phyloP scores from a whole-genome alignment of 495 filamentous ascomycete genomes.

The Polyplosphaeria fusca region DNA sequence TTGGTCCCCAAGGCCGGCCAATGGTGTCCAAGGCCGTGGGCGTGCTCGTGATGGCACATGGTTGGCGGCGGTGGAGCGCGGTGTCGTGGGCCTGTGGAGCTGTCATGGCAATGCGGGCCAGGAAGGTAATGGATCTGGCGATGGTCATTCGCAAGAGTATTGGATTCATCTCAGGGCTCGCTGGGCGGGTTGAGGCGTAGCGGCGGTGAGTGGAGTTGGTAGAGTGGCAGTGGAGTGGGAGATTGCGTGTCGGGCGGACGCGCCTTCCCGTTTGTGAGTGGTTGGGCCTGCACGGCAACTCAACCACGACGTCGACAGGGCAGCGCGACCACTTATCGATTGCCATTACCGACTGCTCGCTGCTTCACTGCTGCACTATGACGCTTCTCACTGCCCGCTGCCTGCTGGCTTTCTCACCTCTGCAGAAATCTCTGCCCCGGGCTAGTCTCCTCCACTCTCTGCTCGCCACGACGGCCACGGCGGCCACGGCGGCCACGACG shows the following conservation, averaged over 20 bases:
- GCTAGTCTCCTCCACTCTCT: not conserved
- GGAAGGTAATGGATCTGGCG: no score
- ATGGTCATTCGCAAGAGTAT: constrained; percentile 23
- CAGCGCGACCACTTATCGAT: constrained; percentile 4
- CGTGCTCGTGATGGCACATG: no score
- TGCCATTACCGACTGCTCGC: not conserved
- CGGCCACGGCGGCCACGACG: not conserved
- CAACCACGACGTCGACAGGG: not conserved
- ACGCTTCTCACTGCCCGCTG: constrained; percentile 4
- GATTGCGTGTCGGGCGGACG: constrained; percentile 29
- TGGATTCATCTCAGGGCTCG: constrained; percentile 7
- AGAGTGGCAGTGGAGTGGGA: constrained; percentile 16
- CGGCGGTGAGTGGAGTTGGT: no score
- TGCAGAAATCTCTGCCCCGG: constrained; percentile 9
- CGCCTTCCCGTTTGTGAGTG: not conserved
- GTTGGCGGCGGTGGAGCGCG: no score
- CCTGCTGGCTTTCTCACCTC: constrained; percentile 10
- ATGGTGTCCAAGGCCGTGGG: no score
- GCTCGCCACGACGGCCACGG: constrained; percentile 9
- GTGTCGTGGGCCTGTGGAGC: no score
- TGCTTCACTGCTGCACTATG: constrained; percentile 11
- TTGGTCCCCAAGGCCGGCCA: no score
- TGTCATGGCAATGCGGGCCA: no score
- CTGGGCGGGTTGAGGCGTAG: not conserved
- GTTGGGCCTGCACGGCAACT: not conserved